Conservation (phyloP, 2,329 filamentous ascomycete species). For the Aplosporella prunicola region DNA sequence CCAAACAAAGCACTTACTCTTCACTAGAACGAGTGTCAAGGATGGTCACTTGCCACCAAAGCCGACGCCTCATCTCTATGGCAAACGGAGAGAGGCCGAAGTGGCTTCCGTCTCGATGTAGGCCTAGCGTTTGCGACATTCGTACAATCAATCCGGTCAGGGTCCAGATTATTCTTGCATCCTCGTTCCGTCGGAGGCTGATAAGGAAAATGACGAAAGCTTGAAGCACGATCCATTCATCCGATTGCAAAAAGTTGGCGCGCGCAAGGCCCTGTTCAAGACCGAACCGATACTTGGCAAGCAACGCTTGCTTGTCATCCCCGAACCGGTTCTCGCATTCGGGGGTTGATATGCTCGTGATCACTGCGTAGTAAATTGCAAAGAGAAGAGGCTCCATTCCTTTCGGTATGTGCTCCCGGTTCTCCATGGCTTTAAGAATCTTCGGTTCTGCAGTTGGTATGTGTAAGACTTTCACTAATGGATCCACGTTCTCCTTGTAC, state of each 20-base stretch:
- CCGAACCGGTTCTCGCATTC: conserved; percentile 42
- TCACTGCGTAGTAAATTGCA: conserved; percentile 51
- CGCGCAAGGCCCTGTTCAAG: conserved; percentile 54
- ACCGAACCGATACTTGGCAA: conserved; percentile 52
- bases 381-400: conserved; percentile 52
- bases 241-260: conserved; percentile 53
- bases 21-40: conserved; percentile 53
- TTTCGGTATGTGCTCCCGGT: conserved; percentile 49
- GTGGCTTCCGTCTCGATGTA: conserved; percentile 50
- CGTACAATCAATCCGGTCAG: conserved; percentile 49
- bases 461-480: conserved; percentile 62
- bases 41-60: conserved; percentile 53
- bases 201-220: conserved; percentile 54
- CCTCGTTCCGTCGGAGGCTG: conserved; percentile 42
- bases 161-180: conserved; percentile 47
- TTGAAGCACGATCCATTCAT: conserved; percentile 53
- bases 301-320: conserved; percentile 40
- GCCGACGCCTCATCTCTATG: conserved; percentile 48
- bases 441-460: conserved; percentile 55
- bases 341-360: conserved; percentile 41
- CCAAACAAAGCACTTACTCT: too few species aligned
- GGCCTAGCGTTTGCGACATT: conserved; percentile 50
- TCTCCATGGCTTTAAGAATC: conserved; percentile 51
- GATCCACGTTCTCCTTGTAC: conserved; percentile 65
- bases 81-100: conserved; percentile 50